Evolutionary conservation across 1,139 yeast genomes (phyloP).

Genomic region (Pneumocystis canis): DNA sequence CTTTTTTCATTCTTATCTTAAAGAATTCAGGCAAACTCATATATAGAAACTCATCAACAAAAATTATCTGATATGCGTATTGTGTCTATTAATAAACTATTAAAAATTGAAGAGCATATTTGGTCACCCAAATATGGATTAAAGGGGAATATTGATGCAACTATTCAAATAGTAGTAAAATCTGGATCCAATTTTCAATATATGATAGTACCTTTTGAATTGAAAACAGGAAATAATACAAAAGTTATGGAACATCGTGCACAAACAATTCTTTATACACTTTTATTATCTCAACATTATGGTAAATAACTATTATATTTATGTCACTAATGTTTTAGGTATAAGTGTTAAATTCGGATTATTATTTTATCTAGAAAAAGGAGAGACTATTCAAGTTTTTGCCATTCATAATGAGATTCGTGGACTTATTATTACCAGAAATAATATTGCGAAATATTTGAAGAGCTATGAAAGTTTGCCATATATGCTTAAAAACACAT

Average conservation of each 20-base stretch:
- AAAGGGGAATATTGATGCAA: constrained; percentile 83
- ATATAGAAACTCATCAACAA: background rate
- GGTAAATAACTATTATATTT: constrained; percentile 4
- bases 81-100: constrained; percentile 41
- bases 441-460: constrained; percentile 47
- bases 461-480: constrained; percentile 39
- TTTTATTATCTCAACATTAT: constrained; percentile 67
- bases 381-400: constrained; percentile 35
- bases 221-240: constrained; percentile 58
- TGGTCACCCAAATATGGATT: constrained; percentile 87
- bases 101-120: constrained; percentile 79
- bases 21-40: constrained; percentile 1
- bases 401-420: constrained; percentile 35
- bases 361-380: constrained; percentile 57
- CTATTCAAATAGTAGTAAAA: constrained; percentile 44
- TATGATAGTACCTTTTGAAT: constrained; percentile 51
- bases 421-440: constrained; percentile 57
- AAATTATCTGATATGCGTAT: constrained; percentile 3
- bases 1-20: constrained; percentile 1
- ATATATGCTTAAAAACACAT: constrained; percentile 35
- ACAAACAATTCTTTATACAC: constrained; percentile 73
- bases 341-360: constrained; percentile 50
- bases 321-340: constrained; percentile 21
- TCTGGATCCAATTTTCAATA: constrained; percentile 20
- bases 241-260: constrained; percentile 62